Evolutionary conservation across 495 filamentous ascomycete species (phyloP).

Genomic region (Rhypophila decipiens): DNA sequence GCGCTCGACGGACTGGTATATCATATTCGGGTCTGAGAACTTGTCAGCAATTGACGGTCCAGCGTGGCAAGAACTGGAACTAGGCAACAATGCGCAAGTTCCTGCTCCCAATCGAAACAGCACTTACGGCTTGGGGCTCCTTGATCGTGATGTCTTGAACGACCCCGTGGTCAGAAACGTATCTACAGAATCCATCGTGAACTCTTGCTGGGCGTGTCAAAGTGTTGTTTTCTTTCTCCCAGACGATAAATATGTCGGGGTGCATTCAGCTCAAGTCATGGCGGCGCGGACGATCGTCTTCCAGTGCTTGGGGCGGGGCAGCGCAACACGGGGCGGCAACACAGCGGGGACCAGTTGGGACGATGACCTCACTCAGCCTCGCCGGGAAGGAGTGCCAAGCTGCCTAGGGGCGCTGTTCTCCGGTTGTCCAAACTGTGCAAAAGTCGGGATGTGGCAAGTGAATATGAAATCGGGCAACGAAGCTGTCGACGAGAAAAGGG

Average conservation of each 20-base stretch:
- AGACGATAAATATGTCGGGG: constrained; percentile 4
- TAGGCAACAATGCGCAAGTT: too few relatives aligned
- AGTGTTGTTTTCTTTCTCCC: constrained; percentile 1
- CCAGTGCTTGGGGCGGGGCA: neutral
- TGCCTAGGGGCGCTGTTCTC: too few relatives aligned
- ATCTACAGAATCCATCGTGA: constrained; percentile 27
- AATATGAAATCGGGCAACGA: neutral
- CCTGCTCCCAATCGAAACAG: too few relatives aligned
- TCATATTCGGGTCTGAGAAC: constrained; percentile 4
- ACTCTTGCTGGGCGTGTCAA: constrained; percentile 25
- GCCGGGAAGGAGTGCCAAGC: neutral
- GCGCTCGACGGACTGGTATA: neutral
- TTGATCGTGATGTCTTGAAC: constrained; percentile 36
- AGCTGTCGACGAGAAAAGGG: neutral
- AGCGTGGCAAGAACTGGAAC: too few relatives aligned
- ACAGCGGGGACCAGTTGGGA: neutral
- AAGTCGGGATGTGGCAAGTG: neutral
- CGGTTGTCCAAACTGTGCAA: too few relatives aligned
- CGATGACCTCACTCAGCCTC: neutral
- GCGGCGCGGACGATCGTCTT: neutral
- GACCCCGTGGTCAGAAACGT: constrained; percentile 34
- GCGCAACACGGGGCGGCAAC: neutral
- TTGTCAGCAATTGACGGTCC: neutral
- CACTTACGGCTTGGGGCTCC: constrained; percentile 18
- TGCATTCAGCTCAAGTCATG: constrained; percentile 7